phyloP scores from a whole-genome alignment of 345 rosid genomes.

The Arabidopsis arenosa region DNA sequence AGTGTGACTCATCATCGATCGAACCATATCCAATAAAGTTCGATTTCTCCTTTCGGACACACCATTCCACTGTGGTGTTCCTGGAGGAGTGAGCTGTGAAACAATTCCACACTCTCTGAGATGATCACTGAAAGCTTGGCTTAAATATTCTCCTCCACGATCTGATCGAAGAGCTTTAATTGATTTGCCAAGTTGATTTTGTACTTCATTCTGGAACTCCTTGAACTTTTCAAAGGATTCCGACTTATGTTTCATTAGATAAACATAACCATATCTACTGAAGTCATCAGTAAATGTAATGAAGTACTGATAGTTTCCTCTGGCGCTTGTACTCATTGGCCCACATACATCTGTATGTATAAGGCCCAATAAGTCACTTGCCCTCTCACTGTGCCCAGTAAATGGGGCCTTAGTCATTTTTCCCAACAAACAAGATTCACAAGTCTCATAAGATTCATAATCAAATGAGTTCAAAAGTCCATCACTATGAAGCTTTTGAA shows the following conservation, averaged over 20 bases:
- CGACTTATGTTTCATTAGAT: conserved; percentile 14
- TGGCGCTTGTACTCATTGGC: neutral
- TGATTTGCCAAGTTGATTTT: neutral
- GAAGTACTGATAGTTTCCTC: neutral
- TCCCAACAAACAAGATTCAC: neutral
- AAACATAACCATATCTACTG: conserved; percentile 9
- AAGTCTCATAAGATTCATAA: neutral
- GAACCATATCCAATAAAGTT: neutral
- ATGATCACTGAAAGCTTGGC: neutral
- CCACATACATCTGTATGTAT: conserved; percentile 15
- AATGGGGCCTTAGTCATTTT: neutral
- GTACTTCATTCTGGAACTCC: neutral
- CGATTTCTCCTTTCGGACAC: neutral
- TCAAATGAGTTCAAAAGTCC: neutral
- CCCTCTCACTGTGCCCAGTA: neutral
- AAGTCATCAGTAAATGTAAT: conserved; percentile 12
- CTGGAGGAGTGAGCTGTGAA: neutral
- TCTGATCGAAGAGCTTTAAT: neutral
- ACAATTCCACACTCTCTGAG: neutral
- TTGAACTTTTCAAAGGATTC: too few species aligned
- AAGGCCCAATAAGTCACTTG: neutral
- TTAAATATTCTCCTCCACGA: neutral
- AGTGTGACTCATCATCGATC: neutral
- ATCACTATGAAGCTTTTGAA: neutral
- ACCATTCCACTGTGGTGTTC: conserved; percentile 22